A percentile compares a stretch with the other conserved stretches of the same genome.
These are phyloP conservation scores for Saccharomyces hybrid DNA, from an alignment of 1,139 yeast genomes.

Conservation along the genomic window DNA sequence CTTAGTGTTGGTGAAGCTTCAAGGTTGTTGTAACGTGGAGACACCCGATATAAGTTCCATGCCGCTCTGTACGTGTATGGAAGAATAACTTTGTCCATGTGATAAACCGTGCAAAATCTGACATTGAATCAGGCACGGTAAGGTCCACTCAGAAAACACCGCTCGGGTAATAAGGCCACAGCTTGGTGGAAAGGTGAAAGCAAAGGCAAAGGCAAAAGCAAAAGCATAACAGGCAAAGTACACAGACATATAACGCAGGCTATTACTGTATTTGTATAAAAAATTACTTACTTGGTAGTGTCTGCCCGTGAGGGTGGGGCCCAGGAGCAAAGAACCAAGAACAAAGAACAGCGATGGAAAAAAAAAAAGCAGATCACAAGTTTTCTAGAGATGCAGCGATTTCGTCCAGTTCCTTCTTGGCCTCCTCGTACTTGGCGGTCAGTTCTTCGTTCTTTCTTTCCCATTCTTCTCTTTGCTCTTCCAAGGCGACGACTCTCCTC, in stretches of 20 bases:
- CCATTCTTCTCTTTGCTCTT: conserved; percentile 85
- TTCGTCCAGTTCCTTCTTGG: conserved; percentile 84
- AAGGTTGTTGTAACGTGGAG: neutral
- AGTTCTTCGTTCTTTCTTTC: conserved; percentile 90
- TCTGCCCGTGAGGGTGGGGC: neutral
- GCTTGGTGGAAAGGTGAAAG: neutral
- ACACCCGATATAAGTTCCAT: neutral
- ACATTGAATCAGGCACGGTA: neutral
- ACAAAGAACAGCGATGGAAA: neutral
- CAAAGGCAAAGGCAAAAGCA: neutral
- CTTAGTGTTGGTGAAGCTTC: neutral
- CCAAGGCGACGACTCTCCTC: conserved; percentile 87
- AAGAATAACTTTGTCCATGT: neutral
- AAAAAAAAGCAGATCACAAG: conserved; percentile 10
- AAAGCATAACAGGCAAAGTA: neutral
- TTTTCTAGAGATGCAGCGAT: conserved; percentile 38
- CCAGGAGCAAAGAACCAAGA: neutral
- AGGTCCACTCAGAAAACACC: neutral
- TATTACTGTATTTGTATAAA: neutral
- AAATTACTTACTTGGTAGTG: neutral
- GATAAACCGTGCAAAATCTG: neutral
- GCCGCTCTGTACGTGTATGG: neutral
- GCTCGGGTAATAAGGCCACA: neutral
- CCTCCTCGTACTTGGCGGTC: conserved; percentile 67
- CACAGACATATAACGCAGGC: neutral